Conservation (phyloP, 2,329 filamentous ascomycete genomes). For the Didymella segeticola region DNA sequence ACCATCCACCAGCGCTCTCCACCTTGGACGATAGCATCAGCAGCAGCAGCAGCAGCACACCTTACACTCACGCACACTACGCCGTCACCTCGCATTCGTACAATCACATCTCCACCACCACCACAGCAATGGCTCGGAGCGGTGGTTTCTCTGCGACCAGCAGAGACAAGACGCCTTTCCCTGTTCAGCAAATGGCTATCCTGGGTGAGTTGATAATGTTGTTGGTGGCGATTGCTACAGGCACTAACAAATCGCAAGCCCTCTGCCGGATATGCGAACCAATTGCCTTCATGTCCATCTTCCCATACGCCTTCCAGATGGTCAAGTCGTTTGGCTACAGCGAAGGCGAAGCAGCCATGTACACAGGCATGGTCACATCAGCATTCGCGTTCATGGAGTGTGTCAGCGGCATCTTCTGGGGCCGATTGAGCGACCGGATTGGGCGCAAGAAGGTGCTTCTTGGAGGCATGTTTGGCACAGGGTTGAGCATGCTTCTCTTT, state of each 20-base stretch:
- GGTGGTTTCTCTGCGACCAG: slow-evolving; percentile 35
- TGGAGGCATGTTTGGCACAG: slow-evolving; percentile 87
- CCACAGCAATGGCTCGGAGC: slow-evolving; percentile 40
- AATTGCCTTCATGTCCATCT: slow-evolving; percentile 99
- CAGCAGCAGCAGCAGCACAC: slow-evolving; percentile 5
- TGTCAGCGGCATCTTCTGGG: slow-evolving; percentile 91
- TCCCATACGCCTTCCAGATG: slow-evolving; percentile 99
- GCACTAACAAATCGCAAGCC: slow-evolving; percentile 58
- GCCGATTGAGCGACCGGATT: slow-evolving; percentile 86
- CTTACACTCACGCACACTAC: slow-evolving; percentile 8
- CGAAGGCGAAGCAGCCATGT: slow-evolving; percentile 82
- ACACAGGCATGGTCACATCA: slow-evolving; percentile 94
- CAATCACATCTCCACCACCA: slow-evolving; percentile 10
- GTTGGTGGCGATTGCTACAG: not conserved
- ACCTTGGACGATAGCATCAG: slow-evolving; percentile 20
- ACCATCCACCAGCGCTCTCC: slow-evolving; percentile 9
- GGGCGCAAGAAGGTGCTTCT: slow-evolving; percentile 92
- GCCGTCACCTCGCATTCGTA: too few species aligned
- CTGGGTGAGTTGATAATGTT: slow-evolving; percentile 57
- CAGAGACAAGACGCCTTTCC: slow-evolving; percentile 57
- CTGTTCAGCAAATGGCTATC: slow-evolving; percentile 63
- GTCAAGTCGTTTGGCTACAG: slow-evolving; percentile 88
- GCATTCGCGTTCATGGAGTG: slow-evolving; percentile 97
- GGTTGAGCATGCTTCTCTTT: slow-evolving; percentile 89
- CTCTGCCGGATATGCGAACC: slow-evolving; percentile 97